Base-by-base conservation (phyloP, 129 eudicot species). In the Flaveria ramosissima region DNA sequence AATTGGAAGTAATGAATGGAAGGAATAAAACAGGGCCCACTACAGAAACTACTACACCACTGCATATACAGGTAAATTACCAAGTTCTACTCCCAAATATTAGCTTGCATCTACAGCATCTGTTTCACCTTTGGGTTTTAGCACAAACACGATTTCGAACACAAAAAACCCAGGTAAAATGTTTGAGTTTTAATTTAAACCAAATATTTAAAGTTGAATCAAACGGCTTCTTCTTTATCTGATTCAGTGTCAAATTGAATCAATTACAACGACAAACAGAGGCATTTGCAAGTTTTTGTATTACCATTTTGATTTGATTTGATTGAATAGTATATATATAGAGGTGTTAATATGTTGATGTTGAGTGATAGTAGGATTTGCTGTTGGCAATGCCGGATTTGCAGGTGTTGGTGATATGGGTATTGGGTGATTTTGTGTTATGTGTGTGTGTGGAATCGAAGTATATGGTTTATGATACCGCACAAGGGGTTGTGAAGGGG, bases 41-140 rank as follows among this genome's bases (percentile, higher is more conserved):
- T 1, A 89, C 97, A 11, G 94, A 70, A 85, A 84, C 42, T 87
- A 80, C 85, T 83, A 86, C 73, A 78, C 87, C 36, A 78, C 83
- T 71, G 96, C 96, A 27, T 27, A 27, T 27, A 27, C 30, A 27
- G 30, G 80, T 84, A 76, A 77, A 81, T 47, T 86, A 51, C 85
- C 91, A 66, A 83, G 84, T 42, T 75, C 70, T 7, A 72, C 83
- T 32, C 96, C 97, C 70, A 84, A 78, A 74, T 89, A 84, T 66
- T 86, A 87, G 84, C 96, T 95, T 79, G 97, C 94, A 30, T 95
- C 89, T 78, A 83, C 85, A 62, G 97, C 94, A 65, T 85, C 79
- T 39, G 91, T 85, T 77, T 94, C 92, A 8, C 90, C 99, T 89
- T 84, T 91, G 83, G 99, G 97, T 52, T 91, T 91, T 70, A 89